phyloP scores from a whole-genome alignment of 1,284 basidiomycete species.

The Flammula alnicola region DNA sequence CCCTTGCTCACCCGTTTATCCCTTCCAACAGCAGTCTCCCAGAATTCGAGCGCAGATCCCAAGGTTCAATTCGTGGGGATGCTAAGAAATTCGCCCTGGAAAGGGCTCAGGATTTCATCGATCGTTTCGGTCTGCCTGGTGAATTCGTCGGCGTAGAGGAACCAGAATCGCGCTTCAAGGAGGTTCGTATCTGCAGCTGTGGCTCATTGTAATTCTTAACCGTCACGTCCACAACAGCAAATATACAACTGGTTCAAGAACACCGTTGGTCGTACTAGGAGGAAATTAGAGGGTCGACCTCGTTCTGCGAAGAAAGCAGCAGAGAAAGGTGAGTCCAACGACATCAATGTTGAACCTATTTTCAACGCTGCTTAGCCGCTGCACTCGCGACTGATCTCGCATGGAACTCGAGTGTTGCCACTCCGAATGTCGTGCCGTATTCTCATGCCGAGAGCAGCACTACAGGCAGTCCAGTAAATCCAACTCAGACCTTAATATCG shows the following conservation, averaged over 20 bases:
- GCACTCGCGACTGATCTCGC: conserved; percentile 26
- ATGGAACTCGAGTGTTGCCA: conserved; percentile 30
- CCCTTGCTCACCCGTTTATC: conserved; percentile 21
- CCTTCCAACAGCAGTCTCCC: conserved; percentile 42
- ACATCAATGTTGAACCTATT: too few species aligned
- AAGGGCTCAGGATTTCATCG: conserved; percentile 58
- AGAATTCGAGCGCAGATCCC: conserved; percentile 59
- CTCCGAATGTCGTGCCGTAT: conserved; percentile 38
- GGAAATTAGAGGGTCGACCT: conserved; percentile 57
- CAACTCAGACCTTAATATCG: conserved; percentile 37
- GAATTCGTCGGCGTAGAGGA: conserved; percentile 57
- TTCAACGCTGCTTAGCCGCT: conserved; percentile 12
- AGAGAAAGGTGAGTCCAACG: conserved; percentile 53
- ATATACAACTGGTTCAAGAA: conserved; percentile 75
- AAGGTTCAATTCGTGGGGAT: conserved; percentile 58
- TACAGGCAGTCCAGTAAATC: conserved; percentile 33
- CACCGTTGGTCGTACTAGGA: conserved; percentile 57
- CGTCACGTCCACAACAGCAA: conserved; percentile 43
- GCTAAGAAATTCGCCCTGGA: conserved; percentile 69
- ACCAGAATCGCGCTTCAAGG: conserved; percentile 57
- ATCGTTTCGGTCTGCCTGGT: conserved; percentile 55
- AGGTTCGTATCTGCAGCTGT: conserved; percentile 39
- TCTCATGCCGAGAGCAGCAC: conserved; percentile 36
- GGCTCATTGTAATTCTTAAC: conserved; percentile 3
- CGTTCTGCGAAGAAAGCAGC: conserved; percentile 50